Percentiles rank a stretch among this genome's conserved stretches.
phyloP scores from a whole-genome alignment of 1,284 basidiomycete species.

The Marasmius oreades region DNA sequence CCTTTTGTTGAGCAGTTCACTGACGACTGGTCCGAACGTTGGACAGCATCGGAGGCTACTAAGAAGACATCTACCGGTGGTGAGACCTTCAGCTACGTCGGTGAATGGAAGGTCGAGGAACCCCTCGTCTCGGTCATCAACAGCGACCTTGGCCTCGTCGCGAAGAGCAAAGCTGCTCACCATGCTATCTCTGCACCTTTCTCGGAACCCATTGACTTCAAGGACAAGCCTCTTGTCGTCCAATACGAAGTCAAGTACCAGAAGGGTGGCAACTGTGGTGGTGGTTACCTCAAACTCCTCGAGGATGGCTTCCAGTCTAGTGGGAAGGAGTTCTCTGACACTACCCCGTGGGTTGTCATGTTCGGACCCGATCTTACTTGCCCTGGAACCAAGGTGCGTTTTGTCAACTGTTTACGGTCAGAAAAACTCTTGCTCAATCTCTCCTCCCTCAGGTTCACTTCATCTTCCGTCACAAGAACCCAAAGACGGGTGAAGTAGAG shows the following conservation, averaged over 20 bases:
- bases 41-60: conserved; percentile 95
- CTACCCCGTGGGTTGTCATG: conserved; percentile 98
- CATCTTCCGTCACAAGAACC: conserved; percentile 96
- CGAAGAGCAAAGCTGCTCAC: conserved; percentile 90
- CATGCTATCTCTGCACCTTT: conserved; percentile 98
- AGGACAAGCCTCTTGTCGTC: conserved; percentile 87
- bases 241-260: conserved; percentile 99
- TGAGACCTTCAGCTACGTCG: conserved; percentile 95
- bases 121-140: conserved; percentile 69
- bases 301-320: conserved; percentile 89
- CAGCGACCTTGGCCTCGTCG: conserved; percentile 87
- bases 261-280: conserved; percentile 98
- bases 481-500: conserved; percentile 86
- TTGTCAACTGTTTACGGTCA: conserved; percentile 12
- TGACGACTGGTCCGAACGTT: conserved; percentile 85
- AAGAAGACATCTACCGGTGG: conserved; percentile 94
- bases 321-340: conserved; percentile 93
- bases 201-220: conserved; percentile 74
- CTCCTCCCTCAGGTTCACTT: conserved; percentile 72
- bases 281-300: conserved; percentile 98
- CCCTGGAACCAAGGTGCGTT: conserved; percentile 74
- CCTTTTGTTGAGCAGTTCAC: conserved; percentile 98
- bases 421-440: conserved; percentile 11
- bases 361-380: conserved; percentile 90
- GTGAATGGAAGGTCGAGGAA: conserved; percentile 96